Conservation (phyloP, 441 rosid species). For the Biscutella laevigata region DNA sequence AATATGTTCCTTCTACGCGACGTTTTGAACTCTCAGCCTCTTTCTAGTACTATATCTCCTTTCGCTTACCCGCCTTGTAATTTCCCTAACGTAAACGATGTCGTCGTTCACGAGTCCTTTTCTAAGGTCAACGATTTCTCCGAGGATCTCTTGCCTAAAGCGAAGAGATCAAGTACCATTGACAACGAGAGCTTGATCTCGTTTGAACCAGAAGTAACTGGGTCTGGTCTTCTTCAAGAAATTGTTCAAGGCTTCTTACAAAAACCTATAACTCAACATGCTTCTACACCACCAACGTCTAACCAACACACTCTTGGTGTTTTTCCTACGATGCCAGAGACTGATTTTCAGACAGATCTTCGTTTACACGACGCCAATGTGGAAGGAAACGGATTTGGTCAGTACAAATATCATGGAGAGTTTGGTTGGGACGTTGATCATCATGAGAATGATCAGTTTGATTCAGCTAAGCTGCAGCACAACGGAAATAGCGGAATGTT, state of each 20-base stretch:
- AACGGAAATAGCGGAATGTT: conserved; percentile 19
- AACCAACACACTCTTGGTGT: conserved; percentile 1
- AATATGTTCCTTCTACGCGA: conserved; percentile 52
- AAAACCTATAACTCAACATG: conserved; percentile 20
- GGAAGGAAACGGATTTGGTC: conserved; percentile 18
- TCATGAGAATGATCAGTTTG: conserved; percentile 14
- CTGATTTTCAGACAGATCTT: conserved; percentile 8
- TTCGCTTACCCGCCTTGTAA: conserved; percentile 16
- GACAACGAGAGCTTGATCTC: conserved; percentile 29
- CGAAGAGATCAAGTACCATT: conserved; percentile 21
- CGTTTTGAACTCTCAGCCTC: conserved; percentile 31
- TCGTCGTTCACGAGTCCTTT: conserved; percentile 11
- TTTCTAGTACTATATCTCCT: conserved; percentile 1
- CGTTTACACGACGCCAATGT: neutral
- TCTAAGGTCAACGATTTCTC: neutral
- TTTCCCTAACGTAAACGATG: conserved; percentile 14
- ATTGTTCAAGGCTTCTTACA: conserved; percentile 63
- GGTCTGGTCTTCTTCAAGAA: conserved; percentile 75
- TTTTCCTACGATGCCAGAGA: conserved; percentile 2
- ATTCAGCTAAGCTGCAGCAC: conserved; percentile 15
- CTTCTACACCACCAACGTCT: neutral
- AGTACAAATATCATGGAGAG: conserved; percentile 21
- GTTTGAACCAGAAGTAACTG: conserved; percentile 46
- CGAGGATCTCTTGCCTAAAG: conserved; percentile 23
- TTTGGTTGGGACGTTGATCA: conserved; percentile 18